Base-by-base conservation (phyloP, 768 basidiomycete genomes). In the Heimioporus sp. region DNA sequence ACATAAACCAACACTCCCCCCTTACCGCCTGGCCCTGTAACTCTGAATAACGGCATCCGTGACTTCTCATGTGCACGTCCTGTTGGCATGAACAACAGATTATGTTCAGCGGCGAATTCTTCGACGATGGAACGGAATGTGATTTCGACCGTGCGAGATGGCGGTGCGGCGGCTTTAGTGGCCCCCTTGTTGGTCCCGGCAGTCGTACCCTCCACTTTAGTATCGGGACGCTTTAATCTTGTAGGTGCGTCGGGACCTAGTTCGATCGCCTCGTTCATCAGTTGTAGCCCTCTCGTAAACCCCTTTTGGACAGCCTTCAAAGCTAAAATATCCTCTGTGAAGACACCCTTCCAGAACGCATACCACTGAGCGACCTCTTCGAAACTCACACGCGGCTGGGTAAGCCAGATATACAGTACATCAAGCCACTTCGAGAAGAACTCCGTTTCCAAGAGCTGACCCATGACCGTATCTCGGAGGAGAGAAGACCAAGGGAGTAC, bases 341-440 rank as follows among this genome's bases (percentile, higher is more conserved):
- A 92, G 37, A 70, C 70, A 2, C 71, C 69, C 68, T 94, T 96
- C 96, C 96, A 98, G 67, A 84, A 90, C 2, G 78, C 79, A 67
- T 87, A 97, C 97, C 97, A 99, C 53, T 88, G 81, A 4, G 89
- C 89, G 10, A 99, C 92, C 68, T 98, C 92, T 59, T 89, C 91
- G 60, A 92, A 88, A 72, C 84, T 94, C 62, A 88, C 88, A 42
- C 74, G 81, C 1, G 92, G 91, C 61, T 92, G 90, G n/a, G 87
- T 77, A 37, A 99, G 85, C 97, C 97, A 98, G 41, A 92, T 71
- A 64, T 95, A 86, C 20, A 99, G 75, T 19, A 90, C 85, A 44
- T 93, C 88, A 53, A 98, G 77, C 94, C 95, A 99, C 66, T 97
- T 96, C 5, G 93, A 91, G 80, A 98, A 98, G 76, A 98, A 96